phyloP scores from a whole-genome alignment of 768 basidiomycete genomes.

The Sistotremastrum niveocremeum region DNA sequence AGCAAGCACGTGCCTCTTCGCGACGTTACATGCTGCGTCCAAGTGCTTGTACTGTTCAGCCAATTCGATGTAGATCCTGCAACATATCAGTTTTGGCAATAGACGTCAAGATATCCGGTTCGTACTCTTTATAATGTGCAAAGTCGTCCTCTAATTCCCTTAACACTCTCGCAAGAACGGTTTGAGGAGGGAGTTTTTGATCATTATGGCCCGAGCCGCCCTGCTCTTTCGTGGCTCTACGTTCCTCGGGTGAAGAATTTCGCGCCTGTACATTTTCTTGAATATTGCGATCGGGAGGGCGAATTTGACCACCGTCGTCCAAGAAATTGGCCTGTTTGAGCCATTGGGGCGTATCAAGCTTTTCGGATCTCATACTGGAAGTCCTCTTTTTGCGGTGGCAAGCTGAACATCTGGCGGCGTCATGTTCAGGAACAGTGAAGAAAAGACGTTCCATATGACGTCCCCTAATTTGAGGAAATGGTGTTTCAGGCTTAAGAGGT shows the following conservation, averaged over 20 bases:
- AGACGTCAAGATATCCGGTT: conserved; percentile 5
- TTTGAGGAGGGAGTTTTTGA: conserved; percentile 63
- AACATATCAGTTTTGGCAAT: conserved; percentile 2
- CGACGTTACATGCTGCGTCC: conserved; percentile 70
- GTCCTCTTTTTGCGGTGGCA: conserved; percentile 35
- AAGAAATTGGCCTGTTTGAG: not conserved
- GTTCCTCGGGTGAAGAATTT: not conserved
- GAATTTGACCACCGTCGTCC: not conserved
- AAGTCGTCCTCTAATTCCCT: conserved; percentile 92
- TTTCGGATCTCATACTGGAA: not conserved
- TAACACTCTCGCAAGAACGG: conserved; percentile 69
- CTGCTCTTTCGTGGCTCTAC: too few species aligned
- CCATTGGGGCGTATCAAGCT: conserved; percentile 10
- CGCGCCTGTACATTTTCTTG: not conserved
- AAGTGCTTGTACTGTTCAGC: conserved; percentile 88
- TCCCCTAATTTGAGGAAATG: conserved; percentile 78
- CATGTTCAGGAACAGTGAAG: conserved; percentile 67
- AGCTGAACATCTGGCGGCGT: conserved; percentile 51
- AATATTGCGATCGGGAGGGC: not conserved
- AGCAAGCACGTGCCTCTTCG: conserved; percentile 75
- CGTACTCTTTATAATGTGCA: conserved; percentile 84
- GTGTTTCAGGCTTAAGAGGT: conserved; percentile 18
- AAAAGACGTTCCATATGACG: conserved; percentile 67
- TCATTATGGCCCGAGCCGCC: not conserved
- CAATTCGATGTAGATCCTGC: conserved; percentile 78